Percentiles rank a stretch among this genome's conserved stretches.
These are phyloP conservation scores for Clonostachys rosea DNA, from an alignment of 2,329 filamentous ascomycete species.

Conservation along the genomic window DNA sequence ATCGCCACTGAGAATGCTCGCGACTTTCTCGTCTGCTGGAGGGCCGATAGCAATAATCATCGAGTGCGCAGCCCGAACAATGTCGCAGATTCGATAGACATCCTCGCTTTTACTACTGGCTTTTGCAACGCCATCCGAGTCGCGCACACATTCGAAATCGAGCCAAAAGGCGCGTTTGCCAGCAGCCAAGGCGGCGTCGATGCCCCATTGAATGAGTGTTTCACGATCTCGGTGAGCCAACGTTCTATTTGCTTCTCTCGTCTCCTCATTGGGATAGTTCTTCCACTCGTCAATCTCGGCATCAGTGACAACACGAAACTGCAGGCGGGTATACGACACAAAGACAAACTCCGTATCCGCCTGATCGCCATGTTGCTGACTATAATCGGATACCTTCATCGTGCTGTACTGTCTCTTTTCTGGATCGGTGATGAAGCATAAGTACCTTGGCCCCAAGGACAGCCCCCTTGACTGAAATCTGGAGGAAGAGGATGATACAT, in stretches of 20 bases:
- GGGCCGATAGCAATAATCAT: constrained; percentile 32
- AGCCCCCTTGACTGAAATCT: background rate
- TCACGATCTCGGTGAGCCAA: constrained; percentile 13
- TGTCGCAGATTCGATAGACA: constrained; percentile 38
- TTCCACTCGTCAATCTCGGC: constrained; percentile 6
- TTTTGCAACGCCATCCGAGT: constrained; percentile 17
- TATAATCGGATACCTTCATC: constrained; percentile 14
- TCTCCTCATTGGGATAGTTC: constrained; percentile 7
- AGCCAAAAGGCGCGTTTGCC: constrained; percentile 34
- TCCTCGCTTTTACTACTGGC: constrained; percentile 14
- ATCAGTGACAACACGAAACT: constrained; percentile 23
- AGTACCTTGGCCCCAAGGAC: constrained; percentile 7
- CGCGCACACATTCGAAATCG: constrained; percentile 33
- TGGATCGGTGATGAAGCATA: constrained; percentile 14
- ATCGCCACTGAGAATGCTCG: constrained; percentile 10
- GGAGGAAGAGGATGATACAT: background rate
- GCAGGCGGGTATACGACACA: constrained; percentile 31
- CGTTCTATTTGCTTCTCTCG: constrained; percentile 7
- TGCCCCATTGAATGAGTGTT: constrained; percentile 24
- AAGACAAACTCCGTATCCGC: constrained; percentile 26
- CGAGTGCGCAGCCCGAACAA: constrained; percentile 32
- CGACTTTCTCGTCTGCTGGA: constrained; percentile 1
- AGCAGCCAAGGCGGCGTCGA: constrained; percentile 26
- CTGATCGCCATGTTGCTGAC: constrained; percentile 11
- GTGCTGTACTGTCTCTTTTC: constrained; percentile 7